phyloP scores from a whole-genome alignment of 345 rosid species.

The Heritiera fomes region DNA sequence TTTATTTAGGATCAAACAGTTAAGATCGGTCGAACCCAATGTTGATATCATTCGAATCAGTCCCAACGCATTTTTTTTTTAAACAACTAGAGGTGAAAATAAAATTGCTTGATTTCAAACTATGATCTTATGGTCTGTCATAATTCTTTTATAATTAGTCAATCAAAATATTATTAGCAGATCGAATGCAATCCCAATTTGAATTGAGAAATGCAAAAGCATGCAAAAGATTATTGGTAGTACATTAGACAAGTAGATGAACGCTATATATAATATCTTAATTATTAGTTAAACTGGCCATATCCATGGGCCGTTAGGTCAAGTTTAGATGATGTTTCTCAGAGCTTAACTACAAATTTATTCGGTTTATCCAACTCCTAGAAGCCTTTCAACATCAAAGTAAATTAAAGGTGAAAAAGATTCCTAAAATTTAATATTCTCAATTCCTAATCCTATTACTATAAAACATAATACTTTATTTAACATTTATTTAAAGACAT shows the following conservation, averaged over 20 bases:
- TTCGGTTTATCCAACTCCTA: conserved; percentile 11
- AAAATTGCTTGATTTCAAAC: no score
- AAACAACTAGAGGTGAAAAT: no score
- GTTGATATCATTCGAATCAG: background rate
- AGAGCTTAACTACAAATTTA: background rate
- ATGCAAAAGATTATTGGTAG: background rate
- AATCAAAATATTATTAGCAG: no score
- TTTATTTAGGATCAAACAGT: background rate
- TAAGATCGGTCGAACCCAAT: background rate
- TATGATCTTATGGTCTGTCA: no score
- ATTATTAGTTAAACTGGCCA: conserved; percentile 20
- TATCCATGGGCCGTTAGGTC: background rate
- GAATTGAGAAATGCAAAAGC: background rate
- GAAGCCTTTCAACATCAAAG: background rate
- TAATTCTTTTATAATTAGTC: no score
- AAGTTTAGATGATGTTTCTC: background rate
- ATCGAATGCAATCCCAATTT: background rate
- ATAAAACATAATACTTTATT: background rate
- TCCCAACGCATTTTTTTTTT: no score
- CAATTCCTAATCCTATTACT: background rate
- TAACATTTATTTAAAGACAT: no score
- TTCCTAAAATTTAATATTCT: background rate
- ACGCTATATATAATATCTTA: conserved; percentile 9
- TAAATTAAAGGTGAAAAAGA: background rate
- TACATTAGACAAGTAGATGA: background rate